Evolutionary conservation across 768 basidiomycete genomes (phyloP).

Genomic region (Cubamyces lactineus): DNA sequence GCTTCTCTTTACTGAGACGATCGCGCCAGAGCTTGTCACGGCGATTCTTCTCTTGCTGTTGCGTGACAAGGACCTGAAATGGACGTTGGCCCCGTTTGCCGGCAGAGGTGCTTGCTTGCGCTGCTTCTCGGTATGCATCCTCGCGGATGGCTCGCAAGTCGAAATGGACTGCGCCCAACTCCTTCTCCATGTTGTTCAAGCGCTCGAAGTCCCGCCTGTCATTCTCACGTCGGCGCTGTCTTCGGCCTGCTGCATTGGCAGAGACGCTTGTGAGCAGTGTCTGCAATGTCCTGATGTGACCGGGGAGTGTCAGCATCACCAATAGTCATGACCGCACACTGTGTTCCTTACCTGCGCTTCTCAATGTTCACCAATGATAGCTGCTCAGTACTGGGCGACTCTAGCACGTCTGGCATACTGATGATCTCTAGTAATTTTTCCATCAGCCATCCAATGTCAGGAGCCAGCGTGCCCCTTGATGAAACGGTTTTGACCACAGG

Average conservation of each 20-base stretch:
- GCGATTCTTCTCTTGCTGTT: constrained; percentile 82
- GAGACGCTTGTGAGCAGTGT: constrained; percentile 62
- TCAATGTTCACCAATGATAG: constrained; percentile 76
- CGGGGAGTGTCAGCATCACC: neutral
- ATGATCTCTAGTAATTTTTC: constrained; percentile 83
- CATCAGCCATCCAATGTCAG: constrained; percentile 83
- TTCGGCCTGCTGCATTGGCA: constrained; percentile 44
- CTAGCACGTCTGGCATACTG: constrained; percentile 70
- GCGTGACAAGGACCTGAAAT: constrained; percentile 63
- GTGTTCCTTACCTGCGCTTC: constrained; percentile 68
- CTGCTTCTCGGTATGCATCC: constrained; percentile 69
- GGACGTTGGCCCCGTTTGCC: constrained; percentile 58
- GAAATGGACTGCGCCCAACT: constrained; percentile 61
- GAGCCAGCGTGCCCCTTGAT: constrained; percentile 57
- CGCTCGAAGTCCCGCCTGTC: constrained; percentile 75
- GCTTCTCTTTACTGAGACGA: constrained; percentile 74
- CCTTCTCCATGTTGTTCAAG: constrained; percentile 74
- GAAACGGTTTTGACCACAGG: constrained; percentile 49
- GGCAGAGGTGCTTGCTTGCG: constrained; percentile 48
- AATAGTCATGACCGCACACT: neutral
- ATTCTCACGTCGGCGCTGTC: constrained; percentile 54
- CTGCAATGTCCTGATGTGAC: constrained; percentile 59
- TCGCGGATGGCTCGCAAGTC: constrained; percentile 77
- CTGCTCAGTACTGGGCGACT: constrained; percentile 54
- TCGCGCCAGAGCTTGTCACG: constrained; percentile 73